Percentiles rank a stretch among this genome's conserved stretches.
phyloP scores from a whole-genome alignment of 495 filamentous ascomycete genomes.

The Xylaria flabelliformis region DNA sequence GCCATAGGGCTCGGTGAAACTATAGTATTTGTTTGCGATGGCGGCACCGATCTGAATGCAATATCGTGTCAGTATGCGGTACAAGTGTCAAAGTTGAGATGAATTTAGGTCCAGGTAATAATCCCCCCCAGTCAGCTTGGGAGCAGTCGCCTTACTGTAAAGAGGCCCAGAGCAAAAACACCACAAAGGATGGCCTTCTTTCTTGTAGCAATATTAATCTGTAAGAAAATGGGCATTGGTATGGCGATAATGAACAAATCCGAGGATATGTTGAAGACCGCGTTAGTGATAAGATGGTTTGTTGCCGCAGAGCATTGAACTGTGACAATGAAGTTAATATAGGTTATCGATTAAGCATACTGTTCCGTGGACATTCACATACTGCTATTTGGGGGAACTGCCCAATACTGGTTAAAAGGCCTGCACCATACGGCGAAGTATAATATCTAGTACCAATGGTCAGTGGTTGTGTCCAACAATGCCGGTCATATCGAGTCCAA shows the following conservation, averaged over 20 bases:
- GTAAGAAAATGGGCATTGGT: constrained; percentile 64
- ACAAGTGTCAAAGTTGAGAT: neutral
- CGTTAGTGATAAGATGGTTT: constrained; percentile 68
- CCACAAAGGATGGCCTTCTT: constrained; percentile 60
- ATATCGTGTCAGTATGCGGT: constrained; percentile 5
- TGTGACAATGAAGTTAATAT: constrained; percentile 20
- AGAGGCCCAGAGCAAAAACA: constrained; percentile 62
- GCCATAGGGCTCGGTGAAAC: constrained; percentile 61
- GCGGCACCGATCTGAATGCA: constrained; percentile 58
- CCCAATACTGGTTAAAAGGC: constrained; percentile 68
- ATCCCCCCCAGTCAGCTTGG: neutral
- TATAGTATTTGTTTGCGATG: constrained; percentile 71
- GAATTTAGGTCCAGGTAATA: neutral
- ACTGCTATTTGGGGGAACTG: constrained; percentile 51
- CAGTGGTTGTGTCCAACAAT: neutral
- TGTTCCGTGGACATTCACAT: constrained; percentile 6
- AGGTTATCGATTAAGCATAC: constrained; percentile 40
- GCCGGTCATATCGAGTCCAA: too few species aligned
- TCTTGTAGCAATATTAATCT: constrained; percentile 54
- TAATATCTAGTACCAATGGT: constrained; percentile 43
- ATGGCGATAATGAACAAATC: constrained; percentile 67
- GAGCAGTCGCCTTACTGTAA: constrained; percentile 50
- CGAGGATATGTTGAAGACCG: constrained; percentile 71
- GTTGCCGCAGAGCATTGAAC: constrained; percentile 44
- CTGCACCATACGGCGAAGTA: constrained; percentile 71